These are phyloP conservation scores for Pyrenophora graminea DNA, from an alignment of 2,329 filamentous ascomycete genomes.

Conservation along the genomic window DNA sequence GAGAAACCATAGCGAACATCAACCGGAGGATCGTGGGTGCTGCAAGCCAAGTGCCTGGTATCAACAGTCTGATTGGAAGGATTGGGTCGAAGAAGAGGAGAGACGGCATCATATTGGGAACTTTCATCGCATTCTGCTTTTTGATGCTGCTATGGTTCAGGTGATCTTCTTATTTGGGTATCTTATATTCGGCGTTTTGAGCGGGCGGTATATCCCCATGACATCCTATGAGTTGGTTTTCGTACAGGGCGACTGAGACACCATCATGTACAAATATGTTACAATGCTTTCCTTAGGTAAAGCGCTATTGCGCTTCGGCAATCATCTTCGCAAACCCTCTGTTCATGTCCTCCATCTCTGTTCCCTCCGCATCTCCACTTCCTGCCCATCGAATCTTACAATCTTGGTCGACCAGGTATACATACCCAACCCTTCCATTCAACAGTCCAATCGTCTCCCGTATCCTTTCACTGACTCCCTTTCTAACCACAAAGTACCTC, in stretches of 20 bases:
- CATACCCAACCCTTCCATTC: constrained; percentile 92
- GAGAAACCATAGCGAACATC: constrained; percentile 85
- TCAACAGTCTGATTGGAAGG: constrained; percentile 87
- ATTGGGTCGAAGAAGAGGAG: constrained; percentile 95
- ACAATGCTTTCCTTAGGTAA: not conserved
- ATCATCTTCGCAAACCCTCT: constrained; percentile 67
- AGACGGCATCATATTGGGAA: constrained; percentile 90
- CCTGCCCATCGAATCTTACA: constrained; percentile 95
- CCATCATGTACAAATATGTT: constrained; percentile 40
- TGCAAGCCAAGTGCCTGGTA: constrained; percentile 87
- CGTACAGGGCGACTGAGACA: constrained; percentile 20
- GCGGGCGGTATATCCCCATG: constrained; percentile 35
- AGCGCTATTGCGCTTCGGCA: constrained; percentile 24
- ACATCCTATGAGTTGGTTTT: constrained; percentile 19
- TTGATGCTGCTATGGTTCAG: constrained; percentile 72
- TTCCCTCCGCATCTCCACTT: constrained; percentile 68
- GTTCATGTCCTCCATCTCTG: constrained; percentile 69
- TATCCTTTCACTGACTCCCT: constrained; percentile 60
- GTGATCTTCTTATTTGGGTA: constrained; percentile 19
- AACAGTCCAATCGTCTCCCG: constrained; percentile 68
- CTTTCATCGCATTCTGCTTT: constrained; percentile 91
- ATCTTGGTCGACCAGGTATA: constrained; percentile 84
- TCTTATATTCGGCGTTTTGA: constrained; percentile 24
- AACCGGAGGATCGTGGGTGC: constrained; percentile 88
- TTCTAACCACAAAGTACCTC: constrained; percentile 64